A percentile compares a stretch with the other conserved stretches of the same genome.
Conservation (phyloP, 768 basidiomycete genomes). For the Rhodotorula graminis region DNA sequence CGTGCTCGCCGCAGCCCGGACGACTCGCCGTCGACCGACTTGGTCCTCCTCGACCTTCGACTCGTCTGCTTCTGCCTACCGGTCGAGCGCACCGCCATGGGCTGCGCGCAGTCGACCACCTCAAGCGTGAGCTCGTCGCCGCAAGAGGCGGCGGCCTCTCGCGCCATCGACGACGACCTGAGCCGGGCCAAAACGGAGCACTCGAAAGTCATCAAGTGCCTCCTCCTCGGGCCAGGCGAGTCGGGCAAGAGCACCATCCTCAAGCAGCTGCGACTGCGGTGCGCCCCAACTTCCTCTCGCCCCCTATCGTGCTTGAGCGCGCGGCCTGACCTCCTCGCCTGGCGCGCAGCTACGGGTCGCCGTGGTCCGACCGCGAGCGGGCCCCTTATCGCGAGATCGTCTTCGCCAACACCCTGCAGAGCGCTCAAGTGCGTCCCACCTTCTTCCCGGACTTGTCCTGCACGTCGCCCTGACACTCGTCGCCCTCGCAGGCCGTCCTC, state of each 20-base stretch:
- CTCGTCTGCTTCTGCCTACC: no score
- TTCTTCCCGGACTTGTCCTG: not conserved
- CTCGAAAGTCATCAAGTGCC: constrained; percentile 56
- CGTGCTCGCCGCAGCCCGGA: no score
- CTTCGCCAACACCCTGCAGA: constrained; percentile 82
- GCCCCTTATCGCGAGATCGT: constrained; percentile 92
- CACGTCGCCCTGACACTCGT: not conserved
- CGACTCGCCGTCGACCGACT: no score
- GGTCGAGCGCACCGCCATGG: constrained; percentile 57
- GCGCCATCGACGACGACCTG: constrained; percentile 17
- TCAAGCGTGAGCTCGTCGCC: no score
- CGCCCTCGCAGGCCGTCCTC: constrained; percentile 23
- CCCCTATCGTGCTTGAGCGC: no score
- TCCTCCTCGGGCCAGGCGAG: constrained; percentile 93
- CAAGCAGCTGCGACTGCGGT: constrained; percentile 93
- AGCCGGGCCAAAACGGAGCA: not conserved
- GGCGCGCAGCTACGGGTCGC: constrained; percentile 7
- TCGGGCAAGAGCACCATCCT: constrained; percentile 77
- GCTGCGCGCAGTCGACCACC: no score
- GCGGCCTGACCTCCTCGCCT: no score
- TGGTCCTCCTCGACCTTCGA: no score
- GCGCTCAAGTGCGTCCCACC: constrained; percentile 62
- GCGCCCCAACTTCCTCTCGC: constrained; percentile 46
- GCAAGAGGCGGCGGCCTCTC: no score
- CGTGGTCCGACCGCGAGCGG: constrained; percentile 74